Conservation (phyloP, 1,284 basidiomycete species). For the Apiotrichum veenhuisii region DNA sequence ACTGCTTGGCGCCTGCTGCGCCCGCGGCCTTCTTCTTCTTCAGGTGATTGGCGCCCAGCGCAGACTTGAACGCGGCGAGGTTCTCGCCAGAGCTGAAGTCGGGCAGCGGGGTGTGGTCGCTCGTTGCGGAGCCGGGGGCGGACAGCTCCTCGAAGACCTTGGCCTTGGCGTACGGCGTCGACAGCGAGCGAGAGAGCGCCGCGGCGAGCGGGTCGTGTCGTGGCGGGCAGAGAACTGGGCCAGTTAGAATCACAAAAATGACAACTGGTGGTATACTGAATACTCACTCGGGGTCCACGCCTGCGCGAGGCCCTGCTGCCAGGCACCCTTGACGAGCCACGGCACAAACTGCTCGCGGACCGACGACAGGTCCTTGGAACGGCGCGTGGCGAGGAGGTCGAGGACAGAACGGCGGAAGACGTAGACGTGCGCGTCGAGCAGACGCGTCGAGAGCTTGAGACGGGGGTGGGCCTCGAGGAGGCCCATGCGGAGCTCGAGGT, state of each 20-base stretch:
- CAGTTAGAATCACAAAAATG: neutral
- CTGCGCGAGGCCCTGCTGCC: slow-evolving; percentile 50
- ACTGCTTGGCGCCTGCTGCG: neutral
- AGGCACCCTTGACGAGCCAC: slow-evolving; percentile 80
- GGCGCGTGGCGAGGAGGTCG: slow-evolving; percentile 63
- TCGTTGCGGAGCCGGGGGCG: slow-evolving; percentile 17
- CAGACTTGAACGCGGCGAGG: slow-evolving; percentile 14
- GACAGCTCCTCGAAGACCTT: slow-evolving; percentile 10
- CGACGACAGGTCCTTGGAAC: slow-evolving; percentile 64
- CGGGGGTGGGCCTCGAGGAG: slow-evolving; percentile 67
- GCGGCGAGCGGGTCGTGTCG: slow-evolving; percentile 43
- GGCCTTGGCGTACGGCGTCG: slow-evolving; percentile 26
- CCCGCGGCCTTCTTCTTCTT: neutral
- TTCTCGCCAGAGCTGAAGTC: slow-evolving; percentile 13
- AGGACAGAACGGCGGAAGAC: slow-evolving; percentile 72
- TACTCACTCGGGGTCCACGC: slow-evolving; percentile 44
- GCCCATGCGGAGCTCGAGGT: slow-evolving; percentile 67
- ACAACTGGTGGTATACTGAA: neutral
- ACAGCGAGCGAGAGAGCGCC: slow-evolving; percentile 46
- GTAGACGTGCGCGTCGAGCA: slow-evolving; percentile 86
- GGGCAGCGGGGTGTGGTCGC: slow-evolving; percentile 22
- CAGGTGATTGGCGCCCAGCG: slow-evolving; percentile 3
- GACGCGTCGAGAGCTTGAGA: slow-evolving; percentile 63
- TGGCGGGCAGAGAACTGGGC: slow-evolving; percentile 42
- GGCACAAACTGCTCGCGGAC: slow-evolving; percentile 82